Evolutionary conservation across 768 basidiomycete genomes (phyloP), one percentile per base, ranked within the genome.

Genomic region (Boletus subcaerulescens): DNA sequence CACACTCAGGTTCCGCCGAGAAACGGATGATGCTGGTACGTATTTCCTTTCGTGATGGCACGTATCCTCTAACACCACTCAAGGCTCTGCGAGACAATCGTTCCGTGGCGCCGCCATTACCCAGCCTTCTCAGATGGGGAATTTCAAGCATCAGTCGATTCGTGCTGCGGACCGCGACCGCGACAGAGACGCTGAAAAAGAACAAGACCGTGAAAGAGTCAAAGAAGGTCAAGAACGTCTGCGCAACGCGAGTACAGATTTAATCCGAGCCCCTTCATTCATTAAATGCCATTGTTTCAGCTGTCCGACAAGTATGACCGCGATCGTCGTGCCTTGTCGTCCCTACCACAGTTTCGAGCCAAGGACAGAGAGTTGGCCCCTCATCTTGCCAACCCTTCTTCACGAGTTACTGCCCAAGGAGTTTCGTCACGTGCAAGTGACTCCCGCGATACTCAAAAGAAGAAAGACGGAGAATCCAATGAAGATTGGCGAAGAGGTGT

Each of bases 71-170:
- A 31, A 65, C 38, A 2, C 26, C 36, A 24, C 45, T 80, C 81
- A 85, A 71, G 71, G 78, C 49, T 70, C 83, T 43, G 65, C 82
- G 12, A 80, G 91, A 53, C 81, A 87, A 24, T 78, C 84, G 8
- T 92, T 91, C 65, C 83, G 89, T 31, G 80, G 89, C 13, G 77
- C 71, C 14, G 59, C 71, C 24, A 62, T 88, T 46, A 81, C 88
- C 24, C 91, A 93, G 63, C 89, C 90, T 26, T 90, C 91, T 35
- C 91, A 93, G 73, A 93, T 93, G 91, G 91, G 91, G 45, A 92
- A 91, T 66, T 93, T 93, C 71, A 89, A 91, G 66, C 91, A 93
- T 64, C 91, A 93, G 61, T 90, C 91, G 12, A 72, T 87, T 61
- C 87, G 89, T 50, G 75, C 81, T 15, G 77, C 74, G 41, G 88